A percentile compares a stretch with the other conserved stretches of the same genome.
Evolutionary conservation across 257 asterid species (phyloP).

Genomic region (Cinchona pubescens): DNA sequence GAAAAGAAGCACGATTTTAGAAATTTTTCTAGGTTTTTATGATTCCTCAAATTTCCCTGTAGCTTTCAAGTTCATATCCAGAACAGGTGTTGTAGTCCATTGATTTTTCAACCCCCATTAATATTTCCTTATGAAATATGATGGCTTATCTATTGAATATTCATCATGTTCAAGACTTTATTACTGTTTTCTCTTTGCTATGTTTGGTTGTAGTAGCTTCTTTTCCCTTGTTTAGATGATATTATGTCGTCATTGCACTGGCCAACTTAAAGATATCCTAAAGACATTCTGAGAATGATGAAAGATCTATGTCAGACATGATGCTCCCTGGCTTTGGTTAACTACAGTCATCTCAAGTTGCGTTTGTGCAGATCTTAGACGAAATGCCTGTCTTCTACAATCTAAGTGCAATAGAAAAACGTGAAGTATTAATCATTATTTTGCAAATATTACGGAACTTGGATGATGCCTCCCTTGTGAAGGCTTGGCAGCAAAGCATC

Average conservation of each 20-base stretch:
- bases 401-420: slow-evolving; percentile 83
- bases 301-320: background rate
- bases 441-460: slow-evolving; percentile 87
- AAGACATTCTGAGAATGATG: background rate
- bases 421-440: slow-evolving; percentile 76
- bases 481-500: slow-evolving; percentile 99
- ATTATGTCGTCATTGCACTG: background rate
- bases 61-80: background rate
- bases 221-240: background rate
- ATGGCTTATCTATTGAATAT: background rate
- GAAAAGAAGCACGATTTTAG: too few species aligned
- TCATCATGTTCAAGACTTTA: background rate
- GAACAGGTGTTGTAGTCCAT: background rate
- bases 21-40: too few species aligned
- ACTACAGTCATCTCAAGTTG: slow-evolving; percentile 17
- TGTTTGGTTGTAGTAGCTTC: background rate
- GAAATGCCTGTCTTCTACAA: slow-evolving; percentile 99
- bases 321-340: background rate
- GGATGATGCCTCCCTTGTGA: slow-evolving; percentile 91
- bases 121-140: background rate
- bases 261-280: background rate
- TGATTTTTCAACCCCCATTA: background rate
- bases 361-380: slow-evolving; percentile 75
- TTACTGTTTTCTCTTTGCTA: background rate
- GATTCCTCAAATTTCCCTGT: background rate